Evolutionary conservation across 2,329 filamentous ascomycete genomes (phyloP).

Genomic region (Fusarium beomiforme): DNA sequence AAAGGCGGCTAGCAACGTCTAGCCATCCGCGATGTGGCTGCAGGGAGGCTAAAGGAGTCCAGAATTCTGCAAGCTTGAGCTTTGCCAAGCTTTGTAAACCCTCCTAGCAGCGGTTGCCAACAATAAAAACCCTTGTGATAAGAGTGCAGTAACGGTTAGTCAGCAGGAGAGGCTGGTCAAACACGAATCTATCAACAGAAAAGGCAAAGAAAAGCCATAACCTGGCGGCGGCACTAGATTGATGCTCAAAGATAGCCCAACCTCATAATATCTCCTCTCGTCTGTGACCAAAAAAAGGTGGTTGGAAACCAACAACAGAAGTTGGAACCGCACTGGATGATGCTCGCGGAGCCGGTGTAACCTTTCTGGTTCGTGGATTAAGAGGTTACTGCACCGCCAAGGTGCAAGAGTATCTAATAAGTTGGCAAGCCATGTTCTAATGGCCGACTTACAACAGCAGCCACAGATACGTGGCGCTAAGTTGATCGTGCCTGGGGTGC

Average conservation of each 20-base stretch:
- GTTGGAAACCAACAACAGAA: slow-evolving; percentile 4
- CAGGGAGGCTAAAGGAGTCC: slow-evolving; percentile 3
- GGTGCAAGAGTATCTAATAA: not conserved
- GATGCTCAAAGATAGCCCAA: slow-evolving; percentile 2
- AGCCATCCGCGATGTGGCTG: not conserved
- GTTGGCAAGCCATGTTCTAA: not conserved
- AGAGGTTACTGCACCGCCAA: not conserved
- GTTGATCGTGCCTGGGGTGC: slow-evolving; percentile 22
- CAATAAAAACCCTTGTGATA: not conserved
- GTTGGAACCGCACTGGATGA: not conserved
- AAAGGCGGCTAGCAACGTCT: slow-evolving; percentile 4
- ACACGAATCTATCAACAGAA: not conserved
- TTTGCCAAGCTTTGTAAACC: not conserved
- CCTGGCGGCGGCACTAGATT: not conserved
- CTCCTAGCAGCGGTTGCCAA: not conserved
- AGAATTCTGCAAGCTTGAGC: not conserved
- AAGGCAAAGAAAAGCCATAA: not conserved
- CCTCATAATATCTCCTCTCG: not conserved
- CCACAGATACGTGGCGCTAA: not conserved
- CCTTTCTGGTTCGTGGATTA: not conserved
- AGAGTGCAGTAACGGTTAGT: not conserved
- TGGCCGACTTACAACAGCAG: not conserved
- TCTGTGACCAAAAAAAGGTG: not conserved
- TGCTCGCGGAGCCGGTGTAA: not conserved
- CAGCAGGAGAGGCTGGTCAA: not conserved